Conservation (phyloP, 768 basidiomycete species). For the Hericium coralloides region DNA sequence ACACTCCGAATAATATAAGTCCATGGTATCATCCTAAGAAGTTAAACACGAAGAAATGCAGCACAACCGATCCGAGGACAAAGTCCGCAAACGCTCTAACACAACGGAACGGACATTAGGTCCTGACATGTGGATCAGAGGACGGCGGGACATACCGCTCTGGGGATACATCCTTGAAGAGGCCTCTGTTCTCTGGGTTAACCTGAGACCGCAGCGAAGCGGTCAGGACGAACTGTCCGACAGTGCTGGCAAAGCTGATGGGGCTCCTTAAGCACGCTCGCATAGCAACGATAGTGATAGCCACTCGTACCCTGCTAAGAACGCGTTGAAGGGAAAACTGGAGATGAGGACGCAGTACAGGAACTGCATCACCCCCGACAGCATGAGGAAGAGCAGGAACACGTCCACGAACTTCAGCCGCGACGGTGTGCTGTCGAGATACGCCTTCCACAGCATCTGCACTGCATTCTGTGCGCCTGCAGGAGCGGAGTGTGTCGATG, state of each 20-base stretch:
- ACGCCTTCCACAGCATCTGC: conserved; percentile 63
- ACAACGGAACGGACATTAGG: neutral
- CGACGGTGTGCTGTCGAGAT: conserved; percentile 66
- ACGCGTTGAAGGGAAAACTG: conserved; percentile 95
- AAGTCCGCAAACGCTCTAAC: conserved; percentile 95
- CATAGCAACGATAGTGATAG: neutral
- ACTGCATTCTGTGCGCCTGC: conserved; percentile 25
- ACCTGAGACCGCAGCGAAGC: conserved; percentile 90
- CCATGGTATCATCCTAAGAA: conserved; percentile 66
- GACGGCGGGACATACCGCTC: conserved; percentile 59
- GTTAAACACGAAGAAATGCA: conserved; percentile 98
- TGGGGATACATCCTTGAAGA: conserved; percentile 88
- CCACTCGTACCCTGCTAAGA: conserved; percentile 72
- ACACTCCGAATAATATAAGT: neutral
- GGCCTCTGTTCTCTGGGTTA: conserved; percentile 70
- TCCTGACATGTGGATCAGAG: neutral
- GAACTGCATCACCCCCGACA: conserved; percentile 87
- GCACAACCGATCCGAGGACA: conserved; percentile 84
- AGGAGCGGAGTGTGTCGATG: conserved; percentile 12
- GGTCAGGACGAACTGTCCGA: conserved; percentile 94
- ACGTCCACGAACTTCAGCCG: conserved; percentile 91
- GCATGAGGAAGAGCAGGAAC: conserved; percentile 86
- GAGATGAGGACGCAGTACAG: conserved; percentile 86
- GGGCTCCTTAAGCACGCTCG: neutral
- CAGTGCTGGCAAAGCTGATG: conserved; percentile 78